These are phyloP conservation scores for Vitis amurensis DNA, from an alignment of 164 flowering plant species.

Conservation along the genomic window DNA sequence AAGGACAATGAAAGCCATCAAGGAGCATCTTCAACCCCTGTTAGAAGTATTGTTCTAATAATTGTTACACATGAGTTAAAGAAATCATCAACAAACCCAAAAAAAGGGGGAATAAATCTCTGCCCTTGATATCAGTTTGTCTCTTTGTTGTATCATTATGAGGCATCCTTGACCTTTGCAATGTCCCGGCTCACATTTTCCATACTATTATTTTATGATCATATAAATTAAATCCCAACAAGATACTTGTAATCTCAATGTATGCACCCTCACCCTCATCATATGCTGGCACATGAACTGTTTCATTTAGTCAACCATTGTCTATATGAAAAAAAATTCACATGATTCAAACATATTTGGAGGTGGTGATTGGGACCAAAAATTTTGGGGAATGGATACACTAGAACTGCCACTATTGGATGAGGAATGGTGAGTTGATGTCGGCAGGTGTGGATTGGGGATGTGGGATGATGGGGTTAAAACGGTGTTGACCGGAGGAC, in stretches of 20 bases:
- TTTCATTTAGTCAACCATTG: slow-evolving; percentile 29
- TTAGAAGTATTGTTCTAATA: background rate
- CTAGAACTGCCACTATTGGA: too few species aligned
- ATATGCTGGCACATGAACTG: slow-evolving; percentile 40
- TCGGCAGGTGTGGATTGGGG: too few species aligned
- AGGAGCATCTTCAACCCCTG: slow-evolving; percentile 16
- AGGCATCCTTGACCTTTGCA: slow-evolving; percentile 33
- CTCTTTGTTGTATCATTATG: slow-evolving; percentile 23
- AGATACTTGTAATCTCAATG: slow-evolving; percentile 17
- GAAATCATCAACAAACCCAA: background rate
- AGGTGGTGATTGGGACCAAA: too few species aligned
- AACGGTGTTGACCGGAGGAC: too few species aligned
- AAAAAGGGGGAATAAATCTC: slow-evolving; percentile 1
- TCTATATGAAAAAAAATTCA: background rate
- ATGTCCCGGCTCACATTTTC: slow-evolving; percentile 15
- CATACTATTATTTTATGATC: slow-evolving; percentile 3
- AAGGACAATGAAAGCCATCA: slow-evolving; percentile 13
- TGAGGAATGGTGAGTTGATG: too few species aligned
- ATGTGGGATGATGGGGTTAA: too few species aligned
- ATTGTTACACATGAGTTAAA: background rate
- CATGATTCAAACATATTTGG: background rate
- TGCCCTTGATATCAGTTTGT: slow-evolving; percentile 13
- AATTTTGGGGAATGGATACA: too few species aligned
- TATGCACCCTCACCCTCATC: slow-evolving; percentile 25
- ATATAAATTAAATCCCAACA: slow-evolving; percentile 7